phyloP scores from a whole-genome alignment of 257 asterid genomes.

The Plantago ovata region DNA sequence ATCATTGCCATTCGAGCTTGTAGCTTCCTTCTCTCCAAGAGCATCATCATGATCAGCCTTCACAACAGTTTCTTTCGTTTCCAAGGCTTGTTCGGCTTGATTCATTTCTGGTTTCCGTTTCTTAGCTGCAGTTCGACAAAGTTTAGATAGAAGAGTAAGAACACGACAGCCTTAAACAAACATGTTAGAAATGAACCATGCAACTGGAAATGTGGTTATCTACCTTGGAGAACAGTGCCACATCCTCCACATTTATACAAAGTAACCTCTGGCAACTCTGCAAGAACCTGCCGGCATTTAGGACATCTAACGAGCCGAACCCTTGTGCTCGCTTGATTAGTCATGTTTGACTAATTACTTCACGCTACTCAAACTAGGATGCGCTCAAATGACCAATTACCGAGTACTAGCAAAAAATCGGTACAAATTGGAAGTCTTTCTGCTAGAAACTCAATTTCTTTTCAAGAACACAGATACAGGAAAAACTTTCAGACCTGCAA shows the following conservation, averaged over 20 bases:
- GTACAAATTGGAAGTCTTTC: background rate
- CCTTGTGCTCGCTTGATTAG: slow-evolving; percentile 37
- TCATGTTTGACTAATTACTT: slow-evolving; percentile 31
- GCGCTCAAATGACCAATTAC: slow-evolving; percentile 20
- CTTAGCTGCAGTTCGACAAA: slow-evolving; percentile 52
- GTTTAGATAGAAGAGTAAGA: slow-evolving; percentile 15
- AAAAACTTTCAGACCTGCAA: slow-evolving; percentile 9
- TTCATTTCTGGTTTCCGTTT: slow-evolving; percentile 28
- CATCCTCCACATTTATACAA: slow-evolving; percentile 86
- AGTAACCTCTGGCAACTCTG: slow-evolving; percentile 51
- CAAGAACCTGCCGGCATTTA: slow-evolving; percentile 53
- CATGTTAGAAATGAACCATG: background rate
- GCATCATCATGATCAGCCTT: slow-evolving; percentile 18
- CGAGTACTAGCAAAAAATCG: slow-evolving; percentile 15
- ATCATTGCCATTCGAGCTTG: slow-evolving; percentile 30
- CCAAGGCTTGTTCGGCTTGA: slow-evolving; percentile 20
- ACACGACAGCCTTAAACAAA: background rate
- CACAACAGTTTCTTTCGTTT: slow-evolving; percentile 23
- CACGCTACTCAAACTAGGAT: slow-evolving; percentile 13
- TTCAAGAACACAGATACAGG: background rate
- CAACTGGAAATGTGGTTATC: background rate
- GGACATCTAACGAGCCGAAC: slow-evolving; percentile 83
- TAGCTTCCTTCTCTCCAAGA: slow-evolving; percentile 27
- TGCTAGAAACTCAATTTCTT: background rate
- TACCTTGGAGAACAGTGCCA: slow-evolving; percentile 71